Evolutionary conservation across 2,329 filamentous ascomycete genomes (phyloP), one percentile per base, ranked within the genome.

Genomic region (Aspergillus pseudonomiae): DNA sequence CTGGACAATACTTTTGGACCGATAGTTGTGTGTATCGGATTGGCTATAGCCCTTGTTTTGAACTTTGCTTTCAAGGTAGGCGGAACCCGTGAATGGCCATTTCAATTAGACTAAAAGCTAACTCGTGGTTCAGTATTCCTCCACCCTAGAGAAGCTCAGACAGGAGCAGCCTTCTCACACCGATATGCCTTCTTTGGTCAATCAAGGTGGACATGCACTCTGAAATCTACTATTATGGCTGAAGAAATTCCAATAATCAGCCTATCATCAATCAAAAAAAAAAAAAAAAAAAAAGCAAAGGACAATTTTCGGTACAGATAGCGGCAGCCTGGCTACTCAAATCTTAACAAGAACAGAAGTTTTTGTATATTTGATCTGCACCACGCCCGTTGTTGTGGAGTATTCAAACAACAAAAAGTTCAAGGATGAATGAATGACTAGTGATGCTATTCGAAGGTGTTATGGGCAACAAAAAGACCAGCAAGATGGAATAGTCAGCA

Each of bases 1-100:
- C 96, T 99, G 78, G 94, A 99, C 77, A 95, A 93, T 71, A 82
- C 94, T 73, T 79, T 92, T 64, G 95, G 95, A 0, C 95, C 95
- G 0, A 79, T 97, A 61, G 84, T 96, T 10, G 89, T 98, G 50
- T 95, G 92, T 73, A 79, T 90, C 43, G 91, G 93, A 4, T 77
- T 99, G 74, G 89, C 92, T 66, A 73, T 90, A 57, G 93, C 94
- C 7, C 79, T 99, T 74, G 83, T 93, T 64, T 76, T 97, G 71
- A 99, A 99, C 77, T 96, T 98, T 81, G 86, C 86, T 28, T 93
- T 98, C 77, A 93, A 94, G 84, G 78, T 80, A 71, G 32, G 71
- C 67, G 14, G 16, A 24, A 28, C n/a, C 21, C 21, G 19, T 45
- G n/a, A 26, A 59, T 41, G 6, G 6, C 16, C 21, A 57, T 28